Evolutionary conservation across 176 grass and related monocot species (phyloP).

Genomic region (Typha latifolia): DNA sequence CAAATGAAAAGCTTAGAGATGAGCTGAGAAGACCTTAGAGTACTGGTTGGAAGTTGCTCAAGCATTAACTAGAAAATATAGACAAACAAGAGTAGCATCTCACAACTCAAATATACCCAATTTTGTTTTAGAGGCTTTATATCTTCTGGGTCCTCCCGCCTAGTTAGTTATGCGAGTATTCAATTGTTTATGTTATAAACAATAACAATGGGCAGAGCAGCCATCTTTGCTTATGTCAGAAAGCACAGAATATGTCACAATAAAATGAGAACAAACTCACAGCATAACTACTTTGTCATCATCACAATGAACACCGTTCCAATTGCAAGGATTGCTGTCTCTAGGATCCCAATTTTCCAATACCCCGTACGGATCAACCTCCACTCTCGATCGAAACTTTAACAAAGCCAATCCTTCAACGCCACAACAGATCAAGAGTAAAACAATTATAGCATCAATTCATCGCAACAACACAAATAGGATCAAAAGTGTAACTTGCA

Average conservation of each 20-base stretch:
- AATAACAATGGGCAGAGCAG: not conserved
- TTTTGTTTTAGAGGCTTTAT: not conserved
- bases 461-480: not conserved
- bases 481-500: not conserved
- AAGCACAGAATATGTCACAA: not conserved
- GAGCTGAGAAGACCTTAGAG: too few species aligned
- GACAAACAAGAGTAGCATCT: not conserved
- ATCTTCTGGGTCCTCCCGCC: not conserved
- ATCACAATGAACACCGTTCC: slow-evolving; percentile 55
- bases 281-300: slow-evolving; percentile 56
- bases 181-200: not conserved
- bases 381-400: slow-evolving; percentile 65
- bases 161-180: not conserved
- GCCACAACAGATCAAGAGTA: slow-evolving; percentile 7
- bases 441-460: slow-evolving; percentile 1
- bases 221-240: slow-evolving; percentile 1
- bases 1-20: too few species aligned
- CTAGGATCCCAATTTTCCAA: slow-evolving; percentile 54
- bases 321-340: slow-evolving; percentile 56
- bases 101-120: not conserved
- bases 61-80: not conserved
- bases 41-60: not conserved
- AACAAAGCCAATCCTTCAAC: slow-evolving; percentile 54
- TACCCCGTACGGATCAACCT: slow-evolving; percentile 53
- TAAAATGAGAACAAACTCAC: slow-evolving; percentile 45